Conservation (phyloP, 139 green algal genomes). For the Chlorella sp. region DNA sequence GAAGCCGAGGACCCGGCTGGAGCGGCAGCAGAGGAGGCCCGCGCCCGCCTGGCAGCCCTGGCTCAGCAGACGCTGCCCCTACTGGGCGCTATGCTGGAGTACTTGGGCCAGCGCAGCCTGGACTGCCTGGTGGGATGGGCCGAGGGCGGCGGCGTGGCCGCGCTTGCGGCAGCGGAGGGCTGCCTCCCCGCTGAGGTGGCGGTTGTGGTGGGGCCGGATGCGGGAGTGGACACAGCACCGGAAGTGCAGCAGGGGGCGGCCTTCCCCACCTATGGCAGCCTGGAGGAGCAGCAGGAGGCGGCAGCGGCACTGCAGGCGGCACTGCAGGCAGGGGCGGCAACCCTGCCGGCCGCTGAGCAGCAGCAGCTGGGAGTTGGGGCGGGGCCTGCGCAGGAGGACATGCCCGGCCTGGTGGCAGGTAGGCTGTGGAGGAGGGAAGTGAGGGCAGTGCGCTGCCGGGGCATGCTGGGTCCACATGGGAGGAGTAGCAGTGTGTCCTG, state of each 20-base stretch:
- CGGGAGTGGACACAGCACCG: not conserved
- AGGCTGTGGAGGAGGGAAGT: not conserved
- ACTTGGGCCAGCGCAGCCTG: constrained; percentile 5
- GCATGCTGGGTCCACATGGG: not conserved
- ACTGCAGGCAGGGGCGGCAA: not conserved
- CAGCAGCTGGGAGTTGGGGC: not conserved
- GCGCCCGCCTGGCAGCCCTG: constrained; percentile 1
- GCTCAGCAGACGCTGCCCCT: constrained; percentile 36
- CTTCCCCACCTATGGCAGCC: constrained; percentile 10
- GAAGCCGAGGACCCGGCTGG: not conserved
- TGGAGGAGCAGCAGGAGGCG: not conserved
- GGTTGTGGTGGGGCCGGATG: constrained; percentile 29
- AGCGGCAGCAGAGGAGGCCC: not conserved
- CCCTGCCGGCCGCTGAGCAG: not conserved
- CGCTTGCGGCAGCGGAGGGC: not conserved
- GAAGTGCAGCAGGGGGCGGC: constrained; percentile 18
- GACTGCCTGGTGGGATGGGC: constrained; percentile 6
- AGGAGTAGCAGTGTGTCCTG: not conserved
- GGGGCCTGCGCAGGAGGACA: constrained; percentile 21
- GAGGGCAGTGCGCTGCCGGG: not conserved
- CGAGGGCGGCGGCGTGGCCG: too few relatives aligned
- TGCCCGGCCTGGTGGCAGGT: constrained; percentile 37
- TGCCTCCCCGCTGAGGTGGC: not conserved
- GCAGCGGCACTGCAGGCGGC: constrained; percentile 6
- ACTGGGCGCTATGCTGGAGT: constrained; percentile 20